Evolutionary conservation across 495 filamentous ascomycete genomes (phyloP).

Genomic region (Tetracladium setigerum): DNA sequence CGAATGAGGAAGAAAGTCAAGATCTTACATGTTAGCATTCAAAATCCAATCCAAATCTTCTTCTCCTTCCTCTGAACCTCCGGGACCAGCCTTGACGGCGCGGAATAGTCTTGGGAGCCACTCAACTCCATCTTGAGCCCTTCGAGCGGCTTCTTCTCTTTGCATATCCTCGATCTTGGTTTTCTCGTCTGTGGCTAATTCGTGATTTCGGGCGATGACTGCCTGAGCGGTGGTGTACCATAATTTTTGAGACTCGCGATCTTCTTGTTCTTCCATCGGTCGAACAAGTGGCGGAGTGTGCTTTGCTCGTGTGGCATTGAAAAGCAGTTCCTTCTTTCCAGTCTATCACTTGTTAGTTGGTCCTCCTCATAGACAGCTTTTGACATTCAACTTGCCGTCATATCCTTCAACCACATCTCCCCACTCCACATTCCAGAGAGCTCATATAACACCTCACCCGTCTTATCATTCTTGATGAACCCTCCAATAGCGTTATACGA

Average conservation of each 20-base stretch:
- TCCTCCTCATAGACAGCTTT: not conserved
- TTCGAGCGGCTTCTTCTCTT: conserved; percentile 76
- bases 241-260: conserved; percentile 80
- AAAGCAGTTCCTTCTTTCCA: conserved; percentile 79
- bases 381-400: conserved; percentile 48
- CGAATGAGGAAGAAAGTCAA: not conserved
- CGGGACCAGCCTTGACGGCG: conserved; percentile 60
- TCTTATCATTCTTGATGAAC: conserved; percentile 81
- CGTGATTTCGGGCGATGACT: conserved; percentile 77
- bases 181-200: conserved; percentile 89
- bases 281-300: conserved; percentile 68
- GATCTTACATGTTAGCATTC: conserved; percentile 72
- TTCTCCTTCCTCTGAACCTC: conserved; percentile 73
- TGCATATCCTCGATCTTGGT: conserved; percentile 88
- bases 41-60: conserved; percentile 91
- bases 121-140: conserved; percentile 72
- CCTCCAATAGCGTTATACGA: conserved; percentile 96
- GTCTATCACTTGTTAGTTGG: conserved; percentile 44
- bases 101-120: conserved; percentile 89
- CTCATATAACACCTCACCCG: conserved; percentile 80
- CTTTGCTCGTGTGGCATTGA: conserved; percentile 72
- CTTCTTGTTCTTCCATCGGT: conserved; percentile 78
- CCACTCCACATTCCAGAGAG: conserved; percentile 89
- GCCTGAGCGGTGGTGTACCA: conserved; percentile 78
- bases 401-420: conserved; percentile 83